Base-by-base conservation (phyloP, 2,329 filamentous ascomycete species). In the Sporothrix pallida region DNA sequence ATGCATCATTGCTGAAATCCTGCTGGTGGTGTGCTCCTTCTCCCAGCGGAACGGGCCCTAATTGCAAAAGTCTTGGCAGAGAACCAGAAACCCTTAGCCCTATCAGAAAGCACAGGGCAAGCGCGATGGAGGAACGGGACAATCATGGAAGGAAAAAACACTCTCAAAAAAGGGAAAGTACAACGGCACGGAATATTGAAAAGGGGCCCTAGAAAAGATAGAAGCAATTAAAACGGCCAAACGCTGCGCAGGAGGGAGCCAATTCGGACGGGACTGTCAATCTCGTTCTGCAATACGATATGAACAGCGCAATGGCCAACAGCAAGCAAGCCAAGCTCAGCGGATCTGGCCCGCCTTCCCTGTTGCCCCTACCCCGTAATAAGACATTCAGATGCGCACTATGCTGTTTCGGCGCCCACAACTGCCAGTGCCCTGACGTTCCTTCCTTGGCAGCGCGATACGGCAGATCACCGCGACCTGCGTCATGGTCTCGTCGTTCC, bases 361-460 rank as follows among this genome's bases (percentile, higher is more conserved):
- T 12, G 46, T 48, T 54, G 65, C 23, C 46, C 46, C 46, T 63
- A 58, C 65, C 46, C 44, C 62, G n/a, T 68, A 52, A n/a, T 68
- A 48, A 65, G 62, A 65, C 62, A 65, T 15, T 46, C 42, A 65
- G 60, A 65, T 65, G 37, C 23, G 63, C 63, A 50, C 44, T 67
- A 67, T 67, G 52, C 67, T 56, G 46, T 42, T 69, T 69, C 65
- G 65, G 67, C 48, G 48, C 67, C 8, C 37, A 46, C 65, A 37
- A 52, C 65, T 68, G 23, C 65, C 46, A 37, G 44, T 67, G 63
- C 17, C 44, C 60, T 37, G 31, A 37, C 4, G 70, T 50, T 67
- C 71, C 48, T 72, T 67, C 48, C 71, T 72, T 72, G 71, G 62
- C 71, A 68, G 52, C 62, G 48, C 46, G 65, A 52, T 56, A 54